Percentiles rank a stretch among this genome's conserved stretches.
These are phyloP conservation scores for Talaromyces sp. DNA, from an alignment of 2,329 filamentous ascomycete species.

Conservation along the genomic window DNA sequence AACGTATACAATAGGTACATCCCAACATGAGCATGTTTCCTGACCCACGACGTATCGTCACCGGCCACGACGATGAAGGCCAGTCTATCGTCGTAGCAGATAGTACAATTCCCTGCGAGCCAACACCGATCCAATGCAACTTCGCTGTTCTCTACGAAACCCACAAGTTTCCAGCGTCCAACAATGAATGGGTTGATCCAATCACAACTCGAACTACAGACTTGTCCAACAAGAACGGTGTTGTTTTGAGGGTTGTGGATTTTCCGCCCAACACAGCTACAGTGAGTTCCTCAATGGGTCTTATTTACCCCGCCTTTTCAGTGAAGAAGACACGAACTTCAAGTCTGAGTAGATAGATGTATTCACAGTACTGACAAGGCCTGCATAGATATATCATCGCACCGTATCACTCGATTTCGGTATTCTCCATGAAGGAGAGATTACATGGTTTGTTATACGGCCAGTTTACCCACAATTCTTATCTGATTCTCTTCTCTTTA, in stretches of 20 bases:
- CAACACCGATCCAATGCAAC: slow-evolving; percentile 1
- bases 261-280: slow-evolving; percentile 9
- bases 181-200: slow-evolving; percentile 8
- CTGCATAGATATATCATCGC: not conserved
- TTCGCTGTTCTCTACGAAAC: slow-evolving; percentile 14
- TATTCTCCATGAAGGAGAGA: slow-evolving; percentile 6
- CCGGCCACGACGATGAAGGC: slow-evolving; percentile 10
- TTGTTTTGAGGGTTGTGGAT: slow-evolving; percentile 14
- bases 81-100: slow-evolving; percentile 6
- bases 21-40: slow-evolving; percentile 5
- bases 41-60: slow-evolving; percentile 12
- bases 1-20: no score
- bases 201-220: not conserved
- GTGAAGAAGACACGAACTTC: not conserved
- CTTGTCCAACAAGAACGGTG: slow-evolving; percentile 5
- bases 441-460: not conserved
- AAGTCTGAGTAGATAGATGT: no score
- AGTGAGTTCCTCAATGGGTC: not conserved
- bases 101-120: not conserved
- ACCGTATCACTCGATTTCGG: slow-evolving; percentile 10
- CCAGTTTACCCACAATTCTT: no score
- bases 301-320: not conserved
- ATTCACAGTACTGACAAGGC: not conserved
- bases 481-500: not conserved
- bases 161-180: slow-evolving; percentile 6